A percentile compares a stretch with the other conserved stretches of the same genome.
phyloP scores from a whole-genome alignment of 169 alveolate genomes.

The Neospora caninum region DNA sequence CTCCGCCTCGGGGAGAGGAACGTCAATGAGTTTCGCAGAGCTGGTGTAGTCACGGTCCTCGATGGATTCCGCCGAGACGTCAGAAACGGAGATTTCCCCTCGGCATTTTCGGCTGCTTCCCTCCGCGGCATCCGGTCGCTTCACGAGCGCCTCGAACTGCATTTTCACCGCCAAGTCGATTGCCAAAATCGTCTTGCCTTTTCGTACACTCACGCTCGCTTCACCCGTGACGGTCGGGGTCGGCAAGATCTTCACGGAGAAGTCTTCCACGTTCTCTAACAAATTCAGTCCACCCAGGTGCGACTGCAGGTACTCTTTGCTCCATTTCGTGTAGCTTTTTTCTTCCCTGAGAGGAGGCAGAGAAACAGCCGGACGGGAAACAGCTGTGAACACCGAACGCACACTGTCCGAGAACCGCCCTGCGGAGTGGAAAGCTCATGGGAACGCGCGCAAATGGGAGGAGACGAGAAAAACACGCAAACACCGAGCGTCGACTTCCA shows the following conservation, averaged over 20 bases:
- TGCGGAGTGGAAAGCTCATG: too few species aligned
- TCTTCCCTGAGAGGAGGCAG: constrained; percentile 1
- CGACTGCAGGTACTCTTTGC: constrained; percentile 12
- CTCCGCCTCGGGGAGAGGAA: background rate
- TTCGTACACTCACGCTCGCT: constrained; percentile 25
- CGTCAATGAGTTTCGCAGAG: background rate
- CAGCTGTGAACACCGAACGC: too few species aligned
- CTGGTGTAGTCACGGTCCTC: constrained; percentile 10
- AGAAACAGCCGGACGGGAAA: background rate
- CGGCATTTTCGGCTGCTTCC: background rate
- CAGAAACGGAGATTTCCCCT: background rate
- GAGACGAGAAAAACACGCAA: too few species aligned
- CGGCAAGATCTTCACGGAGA: background rate
- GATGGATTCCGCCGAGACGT: background rate
- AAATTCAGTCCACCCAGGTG: background rate
- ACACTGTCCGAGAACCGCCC: too few species aligned
- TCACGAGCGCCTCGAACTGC: constrained; percentile 10
- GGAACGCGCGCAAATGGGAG: too few species aligned
- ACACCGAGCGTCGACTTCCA: too few species aligned
- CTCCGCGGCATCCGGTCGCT: background rate
- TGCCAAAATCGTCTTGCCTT: constrained; percentile 10
- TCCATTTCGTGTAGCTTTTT: constrained; percentile 29
- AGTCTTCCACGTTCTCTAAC: background rate
- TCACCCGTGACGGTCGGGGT: background rate
- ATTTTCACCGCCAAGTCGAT: background rate